Evolutionary conservation across 2,329 filamentous ascomycete species (phyloP).

Genomic region (Nigrospora osmanthi): DNA sequence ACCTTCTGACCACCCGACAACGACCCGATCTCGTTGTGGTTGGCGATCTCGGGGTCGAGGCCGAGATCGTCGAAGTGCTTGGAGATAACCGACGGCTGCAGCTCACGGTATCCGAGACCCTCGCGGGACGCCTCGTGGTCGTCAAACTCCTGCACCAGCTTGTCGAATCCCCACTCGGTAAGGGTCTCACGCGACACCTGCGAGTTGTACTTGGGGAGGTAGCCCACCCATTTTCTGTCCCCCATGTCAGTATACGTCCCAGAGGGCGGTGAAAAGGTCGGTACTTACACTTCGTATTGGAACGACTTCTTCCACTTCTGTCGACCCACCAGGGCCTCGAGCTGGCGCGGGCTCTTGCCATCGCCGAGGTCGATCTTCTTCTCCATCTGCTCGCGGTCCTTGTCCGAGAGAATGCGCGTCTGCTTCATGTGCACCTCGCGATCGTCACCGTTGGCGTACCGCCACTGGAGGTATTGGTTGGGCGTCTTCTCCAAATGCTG

Average conservation of each 20-base stretch:
- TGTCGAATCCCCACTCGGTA: slow-evolving; percentile 75
- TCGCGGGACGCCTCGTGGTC: slow-evolving; percentile 98
- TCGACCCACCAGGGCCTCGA: slow-evolving; percentile 88
- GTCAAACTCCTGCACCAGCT: slow-evolving; percentile 95
- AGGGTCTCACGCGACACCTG: slow-evolving; percentile 92
- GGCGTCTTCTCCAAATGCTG: slow-evolving; percentile 99
- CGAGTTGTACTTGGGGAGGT: slow-evolving; percentile 88
- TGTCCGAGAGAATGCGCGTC: slow-evolving; percentile 78
- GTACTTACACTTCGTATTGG: slow-evolving; percentile 83
- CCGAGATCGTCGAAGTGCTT: slow-evolving; percentile 98
- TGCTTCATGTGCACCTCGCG: slow-evolving; percentile 97
- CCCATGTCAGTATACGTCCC: background rate
- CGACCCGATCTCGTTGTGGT: slow-evolving; percentile 96
- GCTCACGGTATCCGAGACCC: slow-evolving; percentile 88
- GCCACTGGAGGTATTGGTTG: slow-evolving; percentile 98
- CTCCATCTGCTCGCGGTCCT: slow-evolving; percentile 86
- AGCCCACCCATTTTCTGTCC: slow-evolving; percentile 74
- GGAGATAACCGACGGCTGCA: slow-evolving; percentile 88
- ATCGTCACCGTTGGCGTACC: slow-evolving; percentile 94
- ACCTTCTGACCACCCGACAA: slow-evolving; percentile 97
- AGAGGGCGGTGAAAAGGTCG: background rate
- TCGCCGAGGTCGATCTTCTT: slow-evolving; percentile 80
- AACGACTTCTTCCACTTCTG: slow-evolving; percentile 99
- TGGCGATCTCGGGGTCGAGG: slow-evolving; percentile 93
- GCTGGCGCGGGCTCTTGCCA: slow-evolving; percentile 66